These are phyloP conservation scores for Rutidosis leptorrhynchoides DNA, from an alignment of 129 eudicot genomes.

Conservation along the genomic window DNA sequence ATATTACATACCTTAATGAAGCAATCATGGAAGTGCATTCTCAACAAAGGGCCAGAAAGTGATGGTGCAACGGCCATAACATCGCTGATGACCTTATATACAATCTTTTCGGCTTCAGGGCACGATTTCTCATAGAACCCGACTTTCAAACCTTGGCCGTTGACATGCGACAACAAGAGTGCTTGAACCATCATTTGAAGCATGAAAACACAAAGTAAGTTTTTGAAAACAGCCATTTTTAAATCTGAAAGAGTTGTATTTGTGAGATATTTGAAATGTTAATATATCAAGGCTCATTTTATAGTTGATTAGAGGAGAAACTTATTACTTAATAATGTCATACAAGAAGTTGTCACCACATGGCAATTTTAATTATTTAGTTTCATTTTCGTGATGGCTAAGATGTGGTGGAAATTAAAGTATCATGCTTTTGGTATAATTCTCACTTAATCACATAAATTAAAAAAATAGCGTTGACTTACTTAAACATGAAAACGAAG, in stretches of 20 bases:
- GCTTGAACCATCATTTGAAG: conserved; percentile 17
- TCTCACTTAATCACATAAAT: too few relatives aligned
- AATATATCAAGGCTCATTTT: conserved; percentile 1
- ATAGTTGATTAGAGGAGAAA: background rate
- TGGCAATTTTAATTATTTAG: background rate
- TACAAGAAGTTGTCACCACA: conserved; percentile 2
- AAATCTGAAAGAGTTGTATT: background rate
- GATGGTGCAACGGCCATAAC: conserved; percentile 51
- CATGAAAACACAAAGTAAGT: conserved; percentile 17
- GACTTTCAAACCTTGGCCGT: conserved; percentile 45
- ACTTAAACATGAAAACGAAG: too few relatives aligned
- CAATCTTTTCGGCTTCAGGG: conserved; percentile 45
- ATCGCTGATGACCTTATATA: conserved; percentile 23
- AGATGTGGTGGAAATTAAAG: conserved; percentile 7
- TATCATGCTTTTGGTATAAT: conserved; percentile 8
- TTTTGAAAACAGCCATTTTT: conserved; percentile 17
- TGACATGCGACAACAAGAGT: conserved; percentile 15
- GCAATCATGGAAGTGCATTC: conserved; percentile 72
- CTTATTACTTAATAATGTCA: background rate
- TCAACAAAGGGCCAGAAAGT: conserved; percentile 56
- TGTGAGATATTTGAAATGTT: conserved; percentile 21
- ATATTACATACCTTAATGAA: conserved; percentile 51
- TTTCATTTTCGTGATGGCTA: background rate
- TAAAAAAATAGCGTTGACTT: too few relatives aligned
- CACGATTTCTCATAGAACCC: conserved; percentile 58